Evolutionary conservation across 164 flowering plant genomes (phyloP).

Genomic region (Magnolia kwangsiensis): DNA sequence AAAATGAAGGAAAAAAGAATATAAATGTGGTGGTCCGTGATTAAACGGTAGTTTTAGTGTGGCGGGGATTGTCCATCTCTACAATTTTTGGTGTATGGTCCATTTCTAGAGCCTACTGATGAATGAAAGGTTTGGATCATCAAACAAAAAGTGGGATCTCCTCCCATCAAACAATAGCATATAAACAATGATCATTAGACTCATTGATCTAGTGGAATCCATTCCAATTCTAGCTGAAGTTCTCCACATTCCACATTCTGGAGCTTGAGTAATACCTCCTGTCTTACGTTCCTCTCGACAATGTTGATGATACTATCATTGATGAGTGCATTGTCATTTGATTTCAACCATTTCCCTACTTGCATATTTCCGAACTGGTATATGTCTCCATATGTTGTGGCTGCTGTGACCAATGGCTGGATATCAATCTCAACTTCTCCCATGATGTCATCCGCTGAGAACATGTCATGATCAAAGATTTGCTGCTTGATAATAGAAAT

Average conservation of each 20-base stretch:
- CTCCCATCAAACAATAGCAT: no score
- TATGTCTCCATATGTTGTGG: conserved; percentile 74
- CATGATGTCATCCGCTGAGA: conserved; percentile 96
- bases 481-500: conserved; percentile 16
- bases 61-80: no score
- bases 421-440: conserved; percentile 96
- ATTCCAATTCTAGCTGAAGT: conserved; percentile 69
- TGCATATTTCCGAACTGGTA: conserved; percentile 86
- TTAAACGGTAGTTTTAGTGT: no score
- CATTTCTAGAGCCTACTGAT: no score
- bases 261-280: conserved; percentile 65
- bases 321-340: conserved; percentile 74
- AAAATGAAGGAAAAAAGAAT: no score
- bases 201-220: conserved; percentile 76
- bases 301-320: conserved; percentile 83
- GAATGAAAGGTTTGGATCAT: no score
- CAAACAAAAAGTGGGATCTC: no score
- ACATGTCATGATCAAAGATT: conserved; percentile 82
- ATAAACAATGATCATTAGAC: neutral
- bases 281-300: conserved; percentile 75
- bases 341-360: conserved; percentile 94
- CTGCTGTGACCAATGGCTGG: conserved; percentile 87
- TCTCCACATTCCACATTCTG: conserved; percentile 95
- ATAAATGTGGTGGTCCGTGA: no score
- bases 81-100: no score